Base-by-base conservation (phyloP, 2,329 filamentous ascomycete species). In the Didymella arachidicola region DNA sequence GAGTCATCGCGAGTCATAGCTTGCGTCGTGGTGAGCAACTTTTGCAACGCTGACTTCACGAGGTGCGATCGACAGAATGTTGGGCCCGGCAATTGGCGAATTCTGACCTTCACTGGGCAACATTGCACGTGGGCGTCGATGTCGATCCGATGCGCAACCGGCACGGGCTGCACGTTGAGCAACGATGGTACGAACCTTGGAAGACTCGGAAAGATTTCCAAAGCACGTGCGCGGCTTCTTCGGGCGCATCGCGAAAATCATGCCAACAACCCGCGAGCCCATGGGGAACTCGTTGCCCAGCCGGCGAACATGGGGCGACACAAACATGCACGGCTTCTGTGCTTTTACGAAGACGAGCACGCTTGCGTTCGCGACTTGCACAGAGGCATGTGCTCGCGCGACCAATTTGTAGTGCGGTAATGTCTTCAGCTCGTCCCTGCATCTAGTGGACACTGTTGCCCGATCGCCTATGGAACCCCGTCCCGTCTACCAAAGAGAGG, bases 1-100 rank as follows among this genome's bases (percentile, higher is more conserved):
- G 50, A 59, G 44, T 53, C 49, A 58, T 7, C 6, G 27, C 55
- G 43, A 47, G 43, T 53, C 49, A 53, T 18, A 45, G 18, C n/a
- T 22, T 29, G 8, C 34, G 39, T 18, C 11, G 14, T 32, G 7
- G 6, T 38, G 14, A 25, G 38, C 38, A 43, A 32, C 30, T 16
- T 42, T 22, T 25, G 32, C 26, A 22, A 30, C 43, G 22, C 51
- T 44, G 29, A 39, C 32, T 29, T n/a, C 52, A 42, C 16, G 18
- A 51, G 16, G 25, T 45, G 36, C 19, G 44, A 59, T 59, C 44
- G 38, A 50, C 49, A 39, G 22, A 18, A 16, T 48, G 41, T 57
- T 51, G 47, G 38, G 25, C 18, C 27, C 19, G 34, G 25, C 11
- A 30, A 18, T 26, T 39, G n/a, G 30, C 30, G 39, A 41, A 22